Evolutionary conservation across 2,329 filamentous ascomycete species (phyloP), one percentile per base, ranked within the genome.

Genomic region (Pseudogymnoascus pannorum): DNA sequence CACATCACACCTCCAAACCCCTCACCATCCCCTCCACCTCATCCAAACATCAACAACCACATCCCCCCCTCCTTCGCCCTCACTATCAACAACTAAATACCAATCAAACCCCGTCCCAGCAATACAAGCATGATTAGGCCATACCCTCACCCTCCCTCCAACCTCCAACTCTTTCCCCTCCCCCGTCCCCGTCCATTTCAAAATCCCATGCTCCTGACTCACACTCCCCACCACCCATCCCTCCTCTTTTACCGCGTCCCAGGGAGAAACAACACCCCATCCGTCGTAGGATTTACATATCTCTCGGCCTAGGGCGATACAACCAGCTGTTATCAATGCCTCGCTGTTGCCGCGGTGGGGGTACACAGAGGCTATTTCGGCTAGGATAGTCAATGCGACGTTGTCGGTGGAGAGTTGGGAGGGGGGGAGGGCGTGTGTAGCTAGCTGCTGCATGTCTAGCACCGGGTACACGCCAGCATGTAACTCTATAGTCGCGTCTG

Each of bases 61-160:
- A 63, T 86, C 79, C 66, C 83, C 79, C 20, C 77, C 76, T 0
- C 78, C 79, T 59, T 77, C 74, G 14, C 72, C 74, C 58, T 80
- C 77, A 26, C 83, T 84, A 72, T 93, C 89, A 1, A 92, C 84
- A 33, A 93, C 76, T 18, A 91, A 75, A 74, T 91, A 94, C 79
- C 84, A 90, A 1, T 81, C 84, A 74, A 87, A 89, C 26, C 83
- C 82, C 0, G 85, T 86, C 0, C 87, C 86, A 1, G 89, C 83
- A 66, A 93, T 87, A 71, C 90, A 94, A 35, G 89, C 85, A 75
- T 94, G 90, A 68, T 93, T 93, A 0, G 89, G 89, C 85, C 87
- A 92, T 6, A 93, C 76, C 62, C 84, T 78, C 24, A 92, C 74
- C 68, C 84, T 84, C 69, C 91, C 82, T 0, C 89, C 89, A 31